Percentiles rank a stretch among this genome's conserved stretches.
Evolutionary conservation across 2,329 filamentous ascomycete species (phyloP).

Genomic region (Diaporthe destruens): DNA sequence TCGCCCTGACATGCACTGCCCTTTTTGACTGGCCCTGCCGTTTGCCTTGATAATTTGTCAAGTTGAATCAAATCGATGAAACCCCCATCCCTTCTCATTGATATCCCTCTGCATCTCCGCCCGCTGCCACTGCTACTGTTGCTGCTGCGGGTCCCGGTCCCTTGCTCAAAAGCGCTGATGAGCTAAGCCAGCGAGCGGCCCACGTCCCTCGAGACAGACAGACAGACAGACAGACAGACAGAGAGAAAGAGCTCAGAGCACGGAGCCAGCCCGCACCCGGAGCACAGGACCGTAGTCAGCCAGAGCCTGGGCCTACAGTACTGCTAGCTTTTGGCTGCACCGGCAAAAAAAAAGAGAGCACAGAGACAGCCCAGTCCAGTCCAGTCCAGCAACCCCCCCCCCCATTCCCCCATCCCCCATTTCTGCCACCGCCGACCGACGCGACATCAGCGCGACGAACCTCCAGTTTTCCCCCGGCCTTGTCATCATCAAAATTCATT

Average conservation of each 20-base stretch:
- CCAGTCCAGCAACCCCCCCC: conserved; percentile 17
- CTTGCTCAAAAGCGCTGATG: conserved; percentile 15
- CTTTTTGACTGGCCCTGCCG: conserved; percentile 26
- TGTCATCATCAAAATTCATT: conserved; percentile 37
- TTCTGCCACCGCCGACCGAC: conserved; percentile 36
- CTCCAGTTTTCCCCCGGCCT: conserved; percentile 38
- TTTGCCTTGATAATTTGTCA: not conserved
- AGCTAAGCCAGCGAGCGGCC: conserved; percentile 19
- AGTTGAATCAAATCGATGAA: conserved; percentile 16
- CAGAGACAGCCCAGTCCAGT: conserved; percentile 4
- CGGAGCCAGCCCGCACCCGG: not conserved
- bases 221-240: not conserved
- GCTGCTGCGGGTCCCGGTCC: conserved; percentile 23
- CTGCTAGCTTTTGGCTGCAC: conserved; percentile 19
- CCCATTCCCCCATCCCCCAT: conserved; percentile 28
- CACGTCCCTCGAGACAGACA: not conserved
- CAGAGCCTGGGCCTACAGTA: conserved; percentile 6
- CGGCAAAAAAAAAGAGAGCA: conserved; percentile 25
- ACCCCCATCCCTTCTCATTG: conserved; percentile 18
- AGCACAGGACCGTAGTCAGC: not conserved
- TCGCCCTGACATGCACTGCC: conserved; percentile 19
- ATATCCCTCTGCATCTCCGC: conserved; percentile 6
- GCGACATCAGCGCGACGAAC: conserved; percentile 41
- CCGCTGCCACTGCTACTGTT: conserved; percentile 5
- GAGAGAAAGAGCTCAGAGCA: not conserved